Percentiles rank a stretch among this genome's conserved stretches.
These are phyloP conservation scores for Mesotaenium endlicherianum DNA, from an alignment of 139 green algal species.

Conservation along the genomic window DNA sequence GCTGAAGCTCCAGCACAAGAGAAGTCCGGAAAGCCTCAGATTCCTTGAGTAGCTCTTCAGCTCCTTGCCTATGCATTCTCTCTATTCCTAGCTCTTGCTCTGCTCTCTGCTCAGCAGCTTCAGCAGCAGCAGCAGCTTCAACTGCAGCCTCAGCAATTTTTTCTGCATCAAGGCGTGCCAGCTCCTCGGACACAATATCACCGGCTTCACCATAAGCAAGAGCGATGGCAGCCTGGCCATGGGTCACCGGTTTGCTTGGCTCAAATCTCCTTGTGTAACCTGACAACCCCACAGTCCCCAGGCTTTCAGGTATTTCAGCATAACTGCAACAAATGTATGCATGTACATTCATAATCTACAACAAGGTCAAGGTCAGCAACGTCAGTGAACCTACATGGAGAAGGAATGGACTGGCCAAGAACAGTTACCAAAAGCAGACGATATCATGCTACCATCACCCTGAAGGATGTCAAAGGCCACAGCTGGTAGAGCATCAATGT, in stretches of 20 bases:
- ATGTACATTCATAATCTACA: too few species aligned
- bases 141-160: conserved; percentile 22
- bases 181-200: conserved; percentile 24
- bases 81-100: background rate
- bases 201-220: conserved; percentile 1
- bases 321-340: too few species aligned
- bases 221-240: conserved; percentile 9
- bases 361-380: too few species aligned
- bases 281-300: conserved; percentile 8
- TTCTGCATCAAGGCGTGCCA: conserved; percentile 16
- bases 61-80: conserved; percentile 5
- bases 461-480: conserved; percentile 16
- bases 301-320: background rate
- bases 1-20: too few species aligned
- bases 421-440: conserved; percentile 26
- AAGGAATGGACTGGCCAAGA: too few species aligned
- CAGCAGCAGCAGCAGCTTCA: conserved; percentile 13
- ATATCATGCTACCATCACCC: conserved; percentile 30
- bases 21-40: too few species aligned
- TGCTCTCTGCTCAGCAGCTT: background rate
- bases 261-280: conserved; percentile 32
- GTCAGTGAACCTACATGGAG: too few species aligned
- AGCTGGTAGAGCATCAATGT: conserved; percentile 15
- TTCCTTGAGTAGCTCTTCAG: background rate
- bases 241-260: conserved; percentile 29